Percentiles rank a stretch among this genome's conserved stretches.
Conservation (phyloP, 768 basidiomycete species). For the Suillus spraguei region DNA sequence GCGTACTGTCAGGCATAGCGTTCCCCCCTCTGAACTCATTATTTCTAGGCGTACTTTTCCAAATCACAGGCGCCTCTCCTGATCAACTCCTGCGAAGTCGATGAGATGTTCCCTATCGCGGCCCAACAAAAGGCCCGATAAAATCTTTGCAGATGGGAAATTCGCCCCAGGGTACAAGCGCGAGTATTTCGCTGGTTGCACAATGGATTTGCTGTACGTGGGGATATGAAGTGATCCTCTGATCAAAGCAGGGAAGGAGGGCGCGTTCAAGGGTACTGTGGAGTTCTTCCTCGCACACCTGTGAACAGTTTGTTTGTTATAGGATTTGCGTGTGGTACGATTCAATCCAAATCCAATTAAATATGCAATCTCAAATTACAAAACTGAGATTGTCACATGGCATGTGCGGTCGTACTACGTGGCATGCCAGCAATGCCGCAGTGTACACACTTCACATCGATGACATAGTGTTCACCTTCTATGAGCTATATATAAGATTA, state of each 20-base stretch:
- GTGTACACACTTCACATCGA: background rate
- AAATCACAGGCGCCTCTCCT: slow-evolving; percentile 57
- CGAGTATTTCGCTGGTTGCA: slow-evolving; percentile 48
- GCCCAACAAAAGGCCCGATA: slow-evolving; percentile 47
- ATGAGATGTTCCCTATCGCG: slow-evolving; percentile 52
- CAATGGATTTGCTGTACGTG: slow-evolving; percentile 56
- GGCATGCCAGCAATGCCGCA: no score
- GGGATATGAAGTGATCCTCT: slow-evolving; percentile 47
- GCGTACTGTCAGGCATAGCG: background rate
- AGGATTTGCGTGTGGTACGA: background rate
- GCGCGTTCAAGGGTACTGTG: slow-evolving; percentile 58
- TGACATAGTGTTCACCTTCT: background rate
- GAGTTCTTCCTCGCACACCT: slow-evolving; percentile 50
- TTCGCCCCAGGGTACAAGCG: slow-evolving; percentile 54
- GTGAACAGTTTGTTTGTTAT: slow-evolving; percentile 12
- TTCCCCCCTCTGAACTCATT: background rate
- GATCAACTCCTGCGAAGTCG: slow-evolving; percentile 65
- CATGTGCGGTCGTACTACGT: background rate
- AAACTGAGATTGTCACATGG: background rate
- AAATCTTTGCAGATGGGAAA: slow-evolving; percentile 50
- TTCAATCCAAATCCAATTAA: background rate
- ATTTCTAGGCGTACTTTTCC: slow-evolving; percentile 47
- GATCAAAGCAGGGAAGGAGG: slow-evolving; percentile 66
- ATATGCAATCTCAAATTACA: slow-evolving; percentile 17
- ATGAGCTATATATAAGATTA: background rate